Evolutionary conservation across 2,329 filamentous ascomycete genomes (phyloP), one percentile per base, ranked within the genome.

Genomic region (Zymoseptoria brevis): DNA sequence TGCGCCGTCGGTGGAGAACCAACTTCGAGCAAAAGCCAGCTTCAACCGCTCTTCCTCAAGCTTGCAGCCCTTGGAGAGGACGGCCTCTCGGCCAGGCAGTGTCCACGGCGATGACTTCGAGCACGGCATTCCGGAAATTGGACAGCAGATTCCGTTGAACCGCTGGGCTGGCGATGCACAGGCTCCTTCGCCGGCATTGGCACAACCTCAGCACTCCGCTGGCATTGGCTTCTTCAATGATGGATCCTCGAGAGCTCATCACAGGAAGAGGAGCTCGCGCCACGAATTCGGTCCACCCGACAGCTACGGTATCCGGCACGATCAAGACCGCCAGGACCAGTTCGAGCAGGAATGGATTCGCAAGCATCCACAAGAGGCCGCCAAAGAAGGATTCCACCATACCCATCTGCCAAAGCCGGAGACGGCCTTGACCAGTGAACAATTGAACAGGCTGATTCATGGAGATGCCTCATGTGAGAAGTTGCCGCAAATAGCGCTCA

Each of bases 141-240:
- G 93, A 53, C 85, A 89, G 69, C 88, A 92, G 70, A 93, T 99
- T 48, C 94, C 94, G 54, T 94, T 99, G 89, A 88, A 94, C 71
- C 88, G 87, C 56, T 85, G 94, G 72, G 89, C 94, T 50, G 94
- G 94, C 62, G 93, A 97, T 72, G 94, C 97, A 8, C 94, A 99
- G 76, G 94, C 94, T 13, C 94, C 94, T 2, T 94, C 92, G 1
- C 91, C 92, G 1, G 83, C 85, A 2, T 87, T 86, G 8, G 77
- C 75, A 60, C 69, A 71, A 16, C 66, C 73, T 55, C 69, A 73
- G 53, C 77, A 70, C 59, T 63, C 72, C 49, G 67, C 75, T 41
- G 78, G 78, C 48, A 74, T 81, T 68, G 80, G 80, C 35, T 83
- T 81, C 69, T 80, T 79, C 70, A 79, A 79, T 59, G 80, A 83